Base-by-base conservation (phyloP, 495 filamentous ascomycete genomes). In the Penicillium pulvis region DNA sequence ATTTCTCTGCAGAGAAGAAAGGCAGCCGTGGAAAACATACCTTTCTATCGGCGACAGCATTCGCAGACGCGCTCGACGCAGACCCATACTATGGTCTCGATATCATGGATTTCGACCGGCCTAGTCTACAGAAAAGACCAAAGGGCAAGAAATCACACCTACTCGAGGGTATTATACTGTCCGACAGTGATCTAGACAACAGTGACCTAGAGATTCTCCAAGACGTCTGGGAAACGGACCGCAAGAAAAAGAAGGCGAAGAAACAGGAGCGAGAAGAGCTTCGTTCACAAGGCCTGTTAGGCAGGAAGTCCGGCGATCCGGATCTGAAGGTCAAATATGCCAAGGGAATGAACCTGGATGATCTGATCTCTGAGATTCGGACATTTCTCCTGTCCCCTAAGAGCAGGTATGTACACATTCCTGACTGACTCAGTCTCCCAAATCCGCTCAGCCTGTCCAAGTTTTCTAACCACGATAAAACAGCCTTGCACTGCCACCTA, bases 251-350 rank as follows among this genome's bases (percentile, higher is more conserved):
- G 75, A 90, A 86, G 51, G 69, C 73, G 3, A 87, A 82, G 59
- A 99, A 97, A 73, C 78, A 85, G 65, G 84, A 91, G 59, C 87
- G 94, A 6, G 88, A 95, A 69, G 82, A 87, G 53, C 78, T 94
- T 24, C 89, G 93, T 28, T 78, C 83, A 0, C 80, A 91, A 67
- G 95, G 95, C 7, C 66, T 97, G 33, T 81, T 98, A 12, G 89
- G 90, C 41, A 84, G 81, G 61, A 86, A 83, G 28, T 69, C 74
- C 16, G 78, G 80, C 39, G 86, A 88, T 23, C 70, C 83, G 12
- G 86, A 93, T 68, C 66, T 93, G 59, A 85, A 83, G 58, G 73
- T 75, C 36, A 96, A 91, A 64, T 95, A 96, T 65, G 72, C 75
- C 2, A 76, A 84, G 41, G 90, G 91, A 26, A 89, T 97, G 71